Conservation (phyloP, 2,329 filamentous ascomycete genomes). For the Fusarium nodosum region DNA sequence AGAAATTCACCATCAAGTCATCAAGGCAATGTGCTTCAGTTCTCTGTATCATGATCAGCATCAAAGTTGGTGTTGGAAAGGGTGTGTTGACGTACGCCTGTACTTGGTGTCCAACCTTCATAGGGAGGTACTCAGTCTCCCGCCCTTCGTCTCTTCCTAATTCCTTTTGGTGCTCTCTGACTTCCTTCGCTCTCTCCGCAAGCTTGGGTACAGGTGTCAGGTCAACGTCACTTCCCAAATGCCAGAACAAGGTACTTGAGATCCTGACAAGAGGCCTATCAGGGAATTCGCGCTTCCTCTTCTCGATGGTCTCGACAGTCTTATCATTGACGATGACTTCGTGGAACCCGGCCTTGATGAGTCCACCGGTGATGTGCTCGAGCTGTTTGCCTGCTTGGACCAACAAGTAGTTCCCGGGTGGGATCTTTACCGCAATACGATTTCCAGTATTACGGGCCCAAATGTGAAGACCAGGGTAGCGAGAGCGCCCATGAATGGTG, state of each 20-base stretch:
- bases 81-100: constrained; percentile 61
- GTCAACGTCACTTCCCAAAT: constrained; percentile 69
- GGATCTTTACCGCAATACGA: constrained; percentile 71
- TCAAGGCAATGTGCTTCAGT: constrained; percentile 66
- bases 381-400: constrained; percentile 75
- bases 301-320: constrained; percentile 63
- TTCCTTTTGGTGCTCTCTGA: constrained; percentile 63
- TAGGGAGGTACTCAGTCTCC: constrained; percentile 62
- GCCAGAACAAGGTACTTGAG: constrained; percentile 73
- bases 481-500: constrained; percentile 73
- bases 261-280: constrained; percentile 68
- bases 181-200: constrained; percentile 58
- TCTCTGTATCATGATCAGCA: constrained; percentile 55
- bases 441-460: constrained; percentile 74
- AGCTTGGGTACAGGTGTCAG: constrained; percentile 65
- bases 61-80: background rate
- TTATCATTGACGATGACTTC: constrained; percentile 70
- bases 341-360: constrained; percentile 73
- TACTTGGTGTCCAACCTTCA: constrained; percentile 72
- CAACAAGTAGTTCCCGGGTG: constrained; percentile 68
- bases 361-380: constrained; percentile 71
- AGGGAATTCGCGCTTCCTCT: constrained; percentile 58
- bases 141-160: constrained; percentile 68
- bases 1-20: constrained; percentile 55
- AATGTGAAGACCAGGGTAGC: constrained; percentile 72